Conservation (phyloP, 306 rosid genomes). For the Adenanthera pavonina region DNA sequence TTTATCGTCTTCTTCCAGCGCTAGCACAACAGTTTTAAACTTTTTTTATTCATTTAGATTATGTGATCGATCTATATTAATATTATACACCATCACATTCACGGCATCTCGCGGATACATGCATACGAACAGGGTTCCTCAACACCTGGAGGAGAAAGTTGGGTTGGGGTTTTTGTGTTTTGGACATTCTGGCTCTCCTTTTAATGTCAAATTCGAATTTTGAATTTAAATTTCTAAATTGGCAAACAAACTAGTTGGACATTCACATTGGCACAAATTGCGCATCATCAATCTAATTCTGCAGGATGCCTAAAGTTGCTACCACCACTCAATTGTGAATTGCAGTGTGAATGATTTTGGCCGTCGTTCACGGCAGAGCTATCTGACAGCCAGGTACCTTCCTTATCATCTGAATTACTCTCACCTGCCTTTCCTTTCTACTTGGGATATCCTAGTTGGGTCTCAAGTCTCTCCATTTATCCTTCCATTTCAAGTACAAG, state of each 20-base stretch:
- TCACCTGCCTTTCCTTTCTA: not conserved
- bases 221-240: not conserved
- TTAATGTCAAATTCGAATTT: not conserved
- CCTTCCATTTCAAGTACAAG: not conserved
- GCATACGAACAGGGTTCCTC: no score
- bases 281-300: not conserved
- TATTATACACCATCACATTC: no score
- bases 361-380: not conserved
- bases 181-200: no score
- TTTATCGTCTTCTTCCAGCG: not conserved
- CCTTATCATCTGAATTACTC: no score
- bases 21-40: not conserved
- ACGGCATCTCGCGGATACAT: no score
- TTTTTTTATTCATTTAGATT: not conserved
- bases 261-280: not conserved
- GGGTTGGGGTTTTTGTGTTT: no score
- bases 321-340: not conserved
- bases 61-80: no score
- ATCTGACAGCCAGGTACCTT: no score
- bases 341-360: not conserved
- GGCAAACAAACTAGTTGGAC: not conserved
- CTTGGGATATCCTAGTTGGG: not conserved
- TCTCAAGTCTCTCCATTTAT: not conserved
- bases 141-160: no score
- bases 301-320: not conserved